Evolutionary conservation across 2,329 filamentous ascomycete genomes (phyloP), one percentile per base, ranked within the genome.

Genomic region (Ophidiomyces ophidiicola): DNA sequence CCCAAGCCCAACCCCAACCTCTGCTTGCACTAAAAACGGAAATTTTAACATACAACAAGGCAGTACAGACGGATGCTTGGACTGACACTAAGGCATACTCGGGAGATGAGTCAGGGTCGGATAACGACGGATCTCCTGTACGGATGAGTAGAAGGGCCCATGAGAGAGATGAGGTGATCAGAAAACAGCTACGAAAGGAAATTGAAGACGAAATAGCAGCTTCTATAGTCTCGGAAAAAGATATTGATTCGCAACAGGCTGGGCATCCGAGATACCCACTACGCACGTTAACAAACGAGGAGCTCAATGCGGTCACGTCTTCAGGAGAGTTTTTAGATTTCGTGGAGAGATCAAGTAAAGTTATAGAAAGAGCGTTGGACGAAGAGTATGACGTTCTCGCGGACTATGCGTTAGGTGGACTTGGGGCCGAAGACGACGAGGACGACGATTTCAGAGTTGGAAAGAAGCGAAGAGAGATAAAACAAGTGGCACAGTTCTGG

Each of bases 321-420:
- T 94, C 88, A 0, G 78, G 88, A 20, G 90, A 96, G 36, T 98
- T 98, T 56, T 71, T 90, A 44, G 85, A 93, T 51, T 98, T 98
- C 55, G 77, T 98, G 20, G 90, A 98, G 53, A 76, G 85, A 50
- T 94, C 88, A 15, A 93, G 85, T 41, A 98, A 96, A 62, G 87
- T 98, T 34, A 88, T 98, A 50, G 90, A 98, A 64, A 77, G 90
- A 53, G 88, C 90, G 4, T 67, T 98, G 47, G 90, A 96, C 53
- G 81, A 94, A 55, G 85, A 94, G 42, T 98, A 96, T 58, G 90
- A 98, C 58, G 84, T 98, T 45, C 69, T 98, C 44, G 86, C 85
- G 43, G 87, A 98, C 62, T 98, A 98, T 61, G 85, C 86, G 26
- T 69, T 92, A 26, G 81, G 83, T 43, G 82, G 81, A 4, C 69